Base-by-base conservation (phyloP, 176 grass and related monocot species). In the Eragrostis nindensis region DNA sequence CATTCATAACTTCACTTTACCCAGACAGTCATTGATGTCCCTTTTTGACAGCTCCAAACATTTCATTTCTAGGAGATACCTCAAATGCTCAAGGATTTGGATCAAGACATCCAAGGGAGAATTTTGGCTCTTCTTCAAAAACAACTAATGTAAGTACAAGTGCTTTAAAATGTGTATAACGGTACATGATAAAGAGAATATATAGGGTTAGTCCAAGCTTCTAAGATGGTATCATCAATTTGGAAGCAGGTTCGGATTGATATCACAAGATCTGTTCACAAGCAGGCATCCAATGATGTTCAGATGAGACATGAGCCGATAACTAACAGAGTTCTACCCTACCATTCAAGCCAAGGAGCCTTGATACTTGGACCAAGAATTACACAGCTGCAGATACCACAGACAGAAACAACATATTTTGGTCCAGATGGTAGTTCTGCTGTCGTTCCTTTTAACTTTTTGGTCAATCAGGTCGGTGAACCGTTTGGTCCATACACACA, bases 111-210 rank as follows among this genome's bases (percentile, higher is more conserved):
- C 80, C 72, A 65, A 24, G 1, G 8, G 71, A 81, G 65, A 77
- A 62, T 4, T 66, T 82, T 66, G 66, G 11, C 55, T 50, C 65
- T 49, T 82, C 54, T 73, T 5, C 42, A 26, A 59, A 18, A 78
- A 15, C 66, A 27, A 82, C 4, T 61, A 42, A 89, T 89, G 83
- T 86, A 82, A 82, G 73, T 32, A 85, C 3, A 53, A 67, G 42
- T 42, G 6, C 11, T 85, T 54, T 14, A 69, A 60, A 66, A 27
- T 7, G 55, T 18, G 16, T 17, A 72, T 9, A 42, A 6, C 13
- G 27, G 40, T 66, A 60, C 24, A 21, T 24, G 38, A 57, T 57
- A 36, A 21, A 11, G 6, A 39, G 52, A 7, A 45, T 81, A 62
- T 26, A 71, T 0, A 57, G 39, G 40, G 30, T 65, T 22, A 61